Percentiles rank a stretch among this genome's conserved stretches.
Evolutionary conservation across 768 basidiomycete genomes (phyloP).

Genomic region (Dacryopinax primogenitus): DNA sequence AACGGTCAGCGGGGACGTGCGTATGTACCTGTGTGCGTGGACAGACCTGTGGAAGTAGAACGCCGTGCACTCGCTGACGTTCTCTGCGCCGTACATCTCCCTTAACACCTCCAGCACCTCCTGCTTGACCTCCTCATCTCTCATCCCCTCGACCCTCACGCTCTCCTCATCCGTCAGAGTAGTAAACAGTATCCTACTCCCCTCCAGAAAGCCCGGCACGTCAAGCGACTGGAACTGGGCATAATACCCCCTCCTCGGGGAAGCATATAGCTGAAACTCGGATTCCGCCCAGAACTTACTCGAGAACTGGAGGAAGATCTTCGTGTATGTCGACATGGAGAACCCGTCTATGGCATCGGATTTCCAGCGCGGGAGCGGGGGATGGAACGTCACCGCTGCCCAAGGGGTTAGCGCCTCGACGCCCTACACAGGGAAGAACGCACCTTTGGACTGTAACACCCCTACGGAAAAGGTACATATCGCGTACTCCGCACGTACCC

Average conservation of each 20-base stretch:
- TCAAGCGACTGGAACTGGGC: background rate
- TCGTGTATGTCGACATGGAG: constrained; percentile 53
- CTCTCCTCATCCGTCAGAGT: constrained; percentile 39
- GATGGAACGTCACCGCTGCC: constrained; percentile 34
- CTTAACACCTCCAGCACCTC: constrained; percentile 48
- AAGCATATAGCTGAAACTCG: constrained; percentile 19
- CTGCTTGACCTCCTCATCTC: constrained; percentile 34
- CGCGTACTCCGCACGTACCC: constrained; percentile 42
- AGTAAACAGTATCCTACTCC: background rate
- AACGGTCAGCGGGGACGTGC: background rate
- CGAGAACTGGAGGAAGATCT: constrained; percentile 53
- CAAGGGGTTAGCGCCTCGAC: background rate
- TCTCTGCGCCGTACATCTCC: constrained; percentile 44
- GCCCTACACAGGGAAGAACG: background rate
- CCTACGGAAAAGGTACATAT: constrained; percentile 59
- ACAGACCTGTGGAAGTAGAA: constrained; percentile 36
- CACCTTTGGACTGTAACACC: constrained; percentile 37
- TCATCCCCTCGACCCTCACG: constrained; percentile 42
- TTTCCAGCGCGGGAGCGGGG: constrained; percentile 46
- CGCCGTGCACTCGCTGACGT: constrained; percentile 37
- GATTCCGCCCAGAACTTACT: constrained; percentile 45
- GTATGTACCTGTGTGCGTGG: background rate
- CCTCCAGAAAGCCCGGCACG: background rate
- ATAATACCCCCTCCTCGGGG: background rate
- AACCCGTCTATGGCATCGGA: constrained; percentile 51